Base-by-base conservation (phyloP, 164 flowering plant species). In the Saururus chinensis region DNA sequence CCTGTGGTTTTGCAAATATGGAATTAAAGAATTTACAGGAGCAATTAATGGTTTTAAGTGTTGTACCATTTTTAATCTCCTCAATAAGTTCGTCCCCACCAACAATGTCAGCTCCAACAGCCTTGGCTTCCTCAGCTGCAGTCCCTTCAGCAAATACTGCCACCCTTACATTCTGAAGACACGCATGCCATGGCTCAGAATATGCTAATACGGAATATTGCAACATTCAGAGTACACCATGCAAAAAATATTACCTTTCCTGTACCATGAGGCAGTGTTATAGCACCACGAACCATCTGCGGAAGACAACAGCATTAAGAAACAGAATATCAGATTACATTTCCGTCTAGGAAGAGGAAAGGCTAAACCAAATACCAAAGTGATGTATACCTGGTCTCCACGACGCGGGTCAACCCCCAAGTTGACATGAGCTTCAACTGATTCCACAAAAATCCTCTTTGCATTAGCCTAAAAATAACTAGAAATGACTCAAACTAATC, bases 51-150 rank as follows among this genome's bases (percentile, higher is more conserved):
- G 19, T 17, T n/a, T 45, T 45, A 53, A 53, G 22, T 26, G 35
- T 41, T 64, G 74, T 81, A 93, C 99, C 83, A 40, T 72, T 80
- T 56, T 74, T 72, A 40, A 95, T 89, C 74, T 77, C 80, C 62
- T 95, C 90, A 68, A 89, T 79, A 66, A 95, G 90, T 53, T 95
- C 97, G 23, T 63, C 74, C 40, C 88, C 99, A 57, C 99, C 99
- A 64, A 95, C 95, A 60, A 89, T 51, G 80, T 87, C 96, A 66
- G 99, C 97, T 66, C 99, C 99, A 12, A 96, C 97, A 64, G 84
- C 92, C 66, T 85, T 77, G 25, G 99, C 99, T 74, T 91, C 99
- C 22, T 86, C 97, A 63, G 97, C 99, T 64, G 84, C 84, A 26
- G 77, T 73, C 51, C 97, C 99, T 70, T 91, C 93, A 60, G 97